phyloP scores from a whole-genome alignment of 176 grass and related monocot species.

The Oryza brachyantha region DNA sequence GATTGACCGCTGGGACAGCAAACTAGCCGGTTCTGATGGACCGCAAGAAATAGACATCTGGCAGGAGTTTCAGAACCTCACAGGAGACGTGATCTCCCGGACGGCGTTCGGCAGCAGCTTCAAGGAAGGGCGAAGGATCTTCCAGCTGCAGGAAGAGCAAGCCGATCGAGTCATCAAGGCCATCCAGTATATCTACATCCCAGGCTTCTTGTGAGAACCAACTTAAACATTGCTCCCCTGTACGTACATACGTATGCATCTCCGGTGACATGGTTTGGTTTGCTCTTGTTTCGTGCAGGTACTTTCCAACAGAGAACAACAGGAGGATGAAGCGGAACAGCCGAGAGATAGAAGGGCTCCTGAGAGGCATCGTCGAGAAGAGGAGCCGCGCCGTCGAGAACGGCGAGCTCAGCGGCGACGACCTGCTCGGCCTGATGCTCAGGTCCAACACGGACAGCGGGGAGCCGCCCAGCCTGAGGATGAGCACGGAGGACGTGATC shows the following conservation, averaged over 20 bases:
- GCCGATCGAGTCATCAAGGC: slow-evolving; percentile 28
- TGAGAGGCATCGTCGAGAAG: slow-evolving; percentile 59
- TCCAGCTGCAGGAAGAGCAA: slow-evolving; percentile 68
- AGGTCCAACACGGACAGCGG: slow-evolving; percentile 48
- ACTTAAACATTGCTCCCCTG: neutral
- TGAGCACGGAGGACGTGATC: slow-evolving; percentile 63
- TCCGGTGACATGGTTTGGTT: neutral
- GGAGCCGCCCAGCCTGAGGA: slow-evolving; percentile 13
- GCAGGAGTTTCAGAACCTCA: slow-evolving; percentile 62
- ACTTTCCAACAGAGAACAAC: slow-evolving; percentile 57
- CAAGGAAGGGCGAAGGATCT: slow-evolving; percentile 65
- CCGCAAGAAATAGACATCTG: slow-evolving; percentile 52
- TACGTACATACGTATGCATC: neutral
- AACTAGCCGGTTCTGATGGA: neutral
- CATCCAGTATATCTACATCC: slow-evolving; percentile 44
- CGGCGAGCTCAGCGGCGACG: slow-evolving; percentile 33
- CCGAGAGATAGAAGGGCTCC: slow-evolving; percentile 31
- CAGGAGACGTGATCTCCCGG: slow-evolving; percentile 73
- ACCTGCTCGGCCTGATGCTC: slow-evolving; percentile 65
- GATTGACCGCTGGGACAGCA: slow-evolving; percentile 45
- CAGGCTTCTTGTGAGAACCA: slow-evolving; percentile 48
- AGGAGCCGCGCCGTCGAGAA: slow-evolving; percentile 35
- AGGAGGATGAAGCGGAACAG: slow-evolving; percentile 44
- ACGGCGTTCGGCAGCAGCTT: slow-evolving; percentile 72
- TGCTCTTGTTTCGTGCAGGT: slow-evolving; percentile 30